Percentiles rank a stretch among this genome's conserved stretches.
Conservation (phyloP, 768 basidiomycete genomes). For the Cytidiella melzeri region DNA sequence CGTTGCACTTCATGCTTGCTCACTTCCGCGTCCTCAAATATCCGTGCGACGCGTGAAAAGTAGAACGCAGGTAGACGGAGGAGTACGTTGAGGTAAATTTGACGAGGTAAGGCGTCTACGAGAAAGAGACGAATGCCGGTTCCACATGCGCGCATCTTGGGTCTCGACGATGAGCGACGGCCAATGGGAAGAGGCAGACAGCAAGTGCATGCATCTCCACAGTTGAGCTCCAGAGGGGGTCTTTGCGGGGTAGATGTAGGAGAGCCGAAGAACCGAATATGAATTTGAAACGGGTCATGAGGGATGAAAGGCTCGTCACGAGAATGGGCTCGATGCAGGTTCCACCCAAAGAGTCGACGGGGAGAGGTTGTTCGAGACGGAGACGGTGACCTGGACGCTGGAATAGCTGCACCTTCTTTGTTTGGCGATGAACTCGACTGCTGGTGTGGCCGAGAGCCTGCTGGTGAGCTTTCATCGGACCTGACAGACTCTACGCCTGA, state of each 20-base stretch:
- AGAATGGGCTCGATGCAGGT: slow-evolving; percentile 43
- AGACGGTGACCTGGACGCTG: slow-evolving; percentile 24
- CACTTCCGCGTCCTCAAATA: slow-evolving; percentile 75
- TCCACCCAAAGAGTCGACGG: slow-evolving; percentile 50
- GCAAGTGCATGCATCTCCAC: slow-evolving; percentile 8
- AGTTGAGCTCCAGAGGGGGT: slow-evolving; percentile 6
- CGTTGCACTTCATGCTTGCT: slow-evolving; percentile 62
- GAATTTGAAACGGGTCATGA: slow-evolving; percentile 29
- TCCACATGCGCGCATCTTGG: slow-evolving; percentile 15
- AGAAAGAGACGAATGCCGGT: slow-evolving; percentile 21
- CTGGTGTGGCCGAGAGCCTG: slow-evolving; percentile 3
- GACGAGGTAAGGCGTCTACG: slow-evolving; percentile 35
- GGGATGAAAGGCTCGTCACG: slow-evolving; percentile 35
- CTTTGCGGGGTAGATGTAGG: slow-evolving; percentile 6
- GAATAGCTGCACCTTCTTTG: slow-evolving; percentile 20
- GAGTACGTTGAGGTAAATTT: slow-evolving; percentile 41
- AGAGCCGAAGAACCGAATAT: slow-evolving; percentile 17
- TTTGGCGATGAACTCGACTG: slow-evolving; percentile 7
- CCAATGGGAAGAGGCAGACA: slow-evolving; percentile 16
- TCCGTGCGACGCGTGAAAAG: slow-evolving; percentile 68
- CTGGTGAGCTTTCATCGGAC: slow-evolving; percentile 13
- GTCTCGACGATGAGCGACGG: slow-evolving; percentile 7
- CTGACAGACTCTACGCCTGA: slow-evolving; percentile 25
- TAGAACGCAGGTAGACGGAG: slow-evolving; percentile 74
- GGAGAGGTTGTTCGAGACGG: slow-evolving; percentile 48